Percentiles rank a stretch among this genome's conserved stretches.
Conservation (phyloP, 176 grass and related monocot genomes). For the Aegilops speltoides region DNA sequence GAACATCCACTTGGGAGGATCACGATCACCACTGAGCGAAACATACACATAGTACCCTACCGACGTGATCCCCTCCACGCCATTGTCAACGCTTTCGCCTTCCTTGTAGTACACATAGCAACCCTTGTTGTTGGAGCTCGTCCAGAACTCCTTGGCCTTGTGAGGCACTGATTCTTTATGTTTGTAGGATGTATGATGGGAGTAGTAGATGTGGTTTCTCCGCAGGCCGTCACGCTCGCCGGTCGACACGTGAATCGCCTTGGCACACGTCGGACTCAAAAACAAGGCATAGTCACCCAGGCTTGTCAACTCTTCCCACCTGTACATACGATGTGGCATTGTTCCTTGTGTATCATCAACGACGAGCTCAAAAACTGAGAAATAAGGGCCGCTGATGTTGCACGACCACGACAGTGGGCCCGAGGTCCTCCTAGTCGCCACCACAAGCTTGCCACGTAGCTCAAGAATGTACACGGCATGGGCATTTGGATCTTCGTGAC, state of each 20-base stretch:
- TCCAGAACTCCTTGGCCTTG: neutral
- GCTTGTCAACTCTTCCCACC: neutral
- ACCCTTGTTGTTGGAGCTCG: neutral
- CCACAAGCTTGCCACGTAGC: neutral
- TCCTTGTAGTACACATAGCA: neutral
- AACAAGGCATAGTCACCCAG: neutral
- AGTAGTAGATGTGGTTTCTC: neutral
- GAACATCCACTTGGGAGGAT: neutral
- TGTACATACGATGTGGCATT: neutral
- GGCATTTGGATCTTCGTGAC: too few relatives aligned
- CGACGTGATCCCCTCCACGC: neutral
- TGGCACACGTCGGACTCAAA: neutral
- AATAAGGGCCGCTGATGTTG: too few relatives aligned
- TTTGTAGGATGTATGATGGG: neutral
- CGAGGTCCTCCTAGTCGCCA: neutral
- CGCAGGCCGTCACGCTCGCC: neutral
- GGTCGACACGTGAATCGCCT: neutral
- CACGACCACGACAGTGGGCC: accelerated
- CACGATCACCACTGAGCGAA: neutral
- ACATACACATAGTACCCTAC: neutral
- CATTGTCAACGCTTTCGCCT: neutral
- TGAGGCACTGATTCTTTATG: neutral
- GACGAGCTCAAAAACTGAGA: neutral
- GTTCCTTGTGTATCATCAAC: neutral
- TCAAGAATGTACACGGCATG: neutral